phyloP scores from a whole-genome alignment of 2,329 filamentous ascomycete species.

The Colletotrichum siamense region DNA sequence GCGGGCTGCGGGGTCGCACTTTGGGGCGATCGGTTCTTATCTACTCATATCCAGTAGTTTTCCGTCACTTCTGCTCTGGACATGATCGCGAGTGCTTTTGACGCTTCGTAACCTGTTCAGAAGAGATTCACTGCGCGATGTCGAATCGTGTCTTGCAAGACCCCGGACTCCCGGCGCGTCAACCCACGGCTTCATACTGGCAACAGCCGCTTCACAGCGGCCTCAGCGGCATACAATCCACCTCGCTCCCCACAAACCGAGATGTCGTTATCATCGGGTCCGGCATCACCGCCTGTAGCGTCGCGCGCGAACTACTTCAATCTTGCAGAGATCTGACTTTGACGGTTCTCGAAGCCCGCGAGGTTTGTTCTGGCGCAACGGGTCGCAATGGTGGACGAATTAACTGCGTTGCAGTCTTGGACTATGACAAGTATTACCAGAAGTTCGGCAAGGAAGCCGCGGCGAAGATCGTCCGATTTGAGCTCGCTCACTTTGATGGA shows the following conservation, averaged over 20 bases:
- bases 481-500: not conserved
- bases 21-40: not conserved
- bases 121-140: not conserved
- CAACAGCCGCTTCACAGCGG: constrained; percentile 44
- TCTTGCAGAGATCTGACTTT: not conserved
- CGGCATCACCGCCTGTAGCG: constrained; percentile 54
- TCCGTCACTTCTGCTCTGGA: not conserved
- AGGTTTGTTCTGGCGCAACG: not conserved
- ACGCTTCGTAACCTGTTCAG: not conserved
- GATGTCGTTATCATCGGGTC: constrained; percentile 60
- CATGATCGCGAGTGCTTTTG: not conserved
- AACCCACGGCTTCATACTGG: not conserved
- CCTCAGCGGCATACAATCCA: constrained; percentile 24
- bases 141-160: not conserved
- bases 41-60: not conserved
- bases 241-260: constrained; percentile 37
- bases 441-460: not conserved
- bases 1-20: not conserved
- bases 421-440: not conserved
- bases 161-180: not conserved
- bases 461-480: not conserved
- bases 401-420: not conserved
- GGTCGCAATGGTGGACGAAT: not conserved
- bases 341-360: not conserved
- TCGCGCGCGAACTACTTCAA: constrained; percentile 34